These are phyloP conservation scores for Irpex sp. DNA, from an alignment of 1,284 basidiomycete species.

Conservation along the genomic window DNA sequence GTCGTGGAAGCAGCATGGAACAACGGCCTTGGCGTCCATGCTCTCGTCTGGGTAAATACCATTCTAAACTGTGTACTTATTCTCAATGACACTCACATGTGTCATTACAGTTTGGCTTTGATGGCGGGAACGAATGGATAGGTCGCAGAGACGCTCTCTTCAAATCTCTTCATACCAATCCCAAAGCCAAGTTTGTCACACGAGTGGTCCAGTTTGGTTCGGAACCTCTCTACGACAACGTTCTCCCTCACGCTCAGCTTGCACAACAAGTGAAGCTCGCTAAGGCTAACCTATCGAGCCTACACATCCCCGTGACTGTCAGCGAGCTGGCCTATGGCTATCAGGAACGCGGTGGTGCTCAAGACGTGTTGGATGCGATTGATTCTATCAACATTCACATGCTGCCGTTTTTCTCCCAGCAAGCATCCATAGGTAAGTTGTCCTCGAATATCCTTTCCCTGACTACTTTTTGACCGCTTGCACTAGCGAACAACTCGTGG, in stretches of 20 bases:
- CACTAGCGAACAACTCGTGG: constrained; percentile 53
- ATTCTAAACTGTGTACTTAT: background rate
- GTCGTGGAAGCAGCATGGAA: constrained; percentile 71
- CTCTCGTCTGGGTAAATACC: constrained; percentile 63
- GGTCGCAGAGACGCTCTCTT: constrained; percentile 52
- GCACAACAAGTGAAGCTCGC: constrained; percentile 50
- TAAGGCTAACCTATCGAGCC: constrained; percentile 45
- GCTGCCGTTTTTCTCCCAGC: constrained; percentile 66
- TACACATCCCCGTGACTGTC: constrained; percentile 67
- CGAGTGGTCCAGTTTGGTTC: constrained; percentile 71
- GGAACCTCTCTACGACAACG: constrained; percentile 68
- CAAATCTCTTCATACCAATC: constrained; percentile 54
- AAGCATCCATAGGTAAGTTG: constrained; percentile 54
- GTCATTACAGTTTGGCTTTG: constrained; percentile 54
- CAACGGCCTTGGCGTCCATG: constrained; percentile 67
- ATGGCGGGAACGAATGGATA: constrained; percentile 52
- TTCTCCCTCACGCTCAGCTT: constrained; percentile 48
- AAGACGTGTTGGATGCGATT: constrained; percentile 57
- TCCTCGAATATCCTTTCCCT: background rate
- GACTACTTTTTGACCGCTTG: constrained; percentile 1
- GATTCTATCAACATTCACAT: constrained; percentile 72
- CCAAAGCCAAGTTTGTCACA: constrained; percentile 65
- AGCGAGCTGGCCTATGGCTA: constrained; percentile 48
- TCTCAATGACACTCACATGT: background rate
- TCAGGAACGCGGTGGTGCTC: constrained; percentile 47